Evolutionary conservation across 306 rosid genomes (phyloP).

Genomic region (Quercus dentata): DNA sequence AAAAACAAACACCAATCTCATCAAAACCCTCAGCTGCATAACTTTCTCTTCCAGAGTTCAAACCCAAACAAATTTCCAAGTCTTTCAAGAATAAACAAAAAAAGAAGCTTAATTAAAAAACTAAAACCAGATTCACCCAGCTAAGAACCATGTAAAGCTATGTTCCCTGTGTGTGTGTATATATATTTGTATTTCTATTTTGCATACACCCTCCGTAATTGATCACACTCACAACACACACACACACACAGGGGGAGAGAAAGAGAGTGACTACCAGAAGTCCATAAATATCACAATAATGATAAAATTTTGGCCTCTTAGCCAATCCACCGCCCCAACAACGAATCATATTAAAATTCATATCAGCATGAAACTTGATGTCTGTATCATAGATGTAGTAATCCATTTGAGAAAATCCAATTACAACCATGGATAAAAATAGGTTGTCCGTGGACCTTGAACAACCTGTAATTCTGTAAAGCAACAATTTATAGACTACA

Average conservation of each 20-base stretch:
- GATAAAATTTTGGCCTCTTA: constrained; percentile 88
- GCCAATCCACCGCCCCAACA: constrained; percentile 98
- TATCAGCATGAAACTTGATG: constrained; percentile 86
- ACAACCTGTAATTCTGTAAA: constrained; percentile 45
- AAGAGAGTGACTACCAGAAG: constrained; percentile 64
- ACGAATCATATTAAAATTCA: constrained; percentile 95
- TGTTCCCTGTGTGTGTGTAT: too few species aligned
- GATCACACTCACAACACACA: neutral
- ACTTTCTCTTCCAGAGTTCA: constrained; percentile 5
- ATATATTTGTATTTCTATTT: neutral
- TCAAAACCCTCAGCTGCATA: neutral
- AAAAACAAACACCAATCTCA: neutral
- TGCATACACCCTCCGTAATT: too few species aligned
- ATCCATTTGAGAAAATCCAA: constrained; percentile 97
- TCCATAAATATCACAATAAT: constrained; percentile 85
- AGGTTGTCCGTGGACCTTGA: constrained; percentile 88
- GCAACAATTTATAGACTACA: constrained; percentile 15
- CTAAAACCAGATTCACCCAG: constrained; percentile 14
- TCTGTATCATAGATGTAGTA: constrained; percentile 78
- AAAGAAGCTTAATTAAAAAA: neutral
- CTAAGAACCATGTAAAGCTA: constrained; percentile 44
- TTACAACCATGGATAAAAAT: constrained; percentile 88
- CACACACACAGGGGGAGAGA: neutral
- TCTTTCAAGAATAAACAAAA: neutral
- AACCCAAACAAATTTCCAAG: constrained; percentile 13